Evolutionary conservation across 257 asterid species (phyloP), one percentile per base, ranked within the genome.

Genomic region (Penstemon davidsonii): DNA sequence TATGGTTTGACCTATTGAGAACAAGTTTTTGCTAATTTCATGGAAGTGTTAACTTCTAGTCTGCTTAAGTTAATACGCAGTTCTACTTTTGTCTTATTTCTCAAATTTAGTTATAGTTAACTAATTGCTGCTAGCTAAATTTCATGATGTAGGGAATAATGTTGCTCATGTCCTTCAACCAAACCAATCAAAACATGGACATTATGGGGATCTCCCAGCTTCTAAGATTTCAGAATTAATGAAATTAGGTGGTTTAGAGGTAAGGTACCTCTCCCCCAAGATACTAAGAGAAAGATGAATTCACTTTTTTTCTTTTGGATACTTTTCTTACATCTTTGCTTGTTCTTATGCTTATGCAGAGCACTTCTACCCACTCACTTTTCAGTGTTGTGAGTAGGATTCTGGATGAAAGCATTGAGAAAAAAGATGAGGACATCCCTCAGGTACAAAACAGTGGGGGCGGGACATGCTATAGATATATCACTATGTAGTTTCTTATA

Each of bases 241-340:
- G 93, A 92, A 88, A 69, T 60, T 81, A 79, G 85, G 88, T 57
- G 84, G 76, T 76, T 76, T 92, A 78, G 95, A 90, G 98, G 98
- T 90, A 78, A 75, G 11, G 53, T 25, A 59, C 10, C 53, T 52
- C 11, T 4, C 58, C 15, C 19, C 8, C 11, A 4, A 53, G n/a
- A n/a, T 11, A 38, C 15, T 25, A 12, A 56, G 61, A 52, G 56
- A 71, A 47, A 36, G 42, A 15, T 25, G 15, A 54, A 2, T 33
- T 56, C 46, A 13, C 46, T 69, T 59, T 62, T 15, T 59, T 12
- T 25, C 33, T 25, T 25, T 25, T 25, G 33, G 66, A 66, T 73
- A 12, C 73, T 41, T 25, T 25, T 25, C 66, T 59, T 60, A 25
- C 46, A 12, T 65, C 62, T 41, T 3, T 36, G 44, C 69, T 12